Evolutionary conservation across 305 asterid genomes (phyloP).

Genomic region (Fraxinus nigra): DNA sequence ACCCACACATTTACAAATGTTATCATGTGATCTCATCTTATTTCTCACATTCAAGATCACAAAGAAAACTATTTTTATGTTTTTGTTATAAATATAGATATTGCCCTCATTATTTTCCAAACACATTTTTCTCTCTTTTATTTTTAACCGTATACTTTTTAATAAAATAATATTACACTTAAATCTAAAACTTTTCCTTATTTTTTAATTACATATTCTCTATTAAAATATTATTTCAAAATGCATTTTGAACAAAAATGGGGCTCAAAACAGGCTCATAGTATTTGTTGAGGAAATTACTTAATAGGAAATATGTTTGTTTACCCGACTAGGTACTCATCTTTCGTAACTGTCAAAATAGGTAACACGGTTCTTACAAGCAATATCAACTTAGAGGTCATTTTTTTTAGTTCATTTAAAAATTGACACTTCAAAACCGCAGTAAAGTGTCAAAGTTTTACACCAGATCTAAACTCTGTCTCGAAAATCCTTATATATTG

Average conservation of each 20-base stretch:
- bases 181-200: too few species aligned
- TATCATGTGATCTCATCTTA: background rate
- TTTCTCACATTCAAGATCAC: background rate
- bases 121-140: too few species aligned
- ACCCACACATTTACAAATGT: background rate
- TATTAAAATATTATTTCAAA: too few species aligned
- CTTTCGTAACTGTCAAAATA: background rate
- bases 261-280: too few species aligned
- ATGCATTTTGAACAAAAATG: too few species aligned
- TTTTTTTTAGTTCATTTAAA: background rate
- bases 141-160: too few species aligned
- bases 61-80: background rate
- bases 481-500: background rate
- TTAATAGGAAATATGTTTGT: background rate
- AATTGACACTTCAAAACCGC: background rate
- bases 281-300: background rate
- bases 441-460: background rate
- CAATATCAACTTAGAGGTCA: background rate
- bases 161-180: too few species aligned
- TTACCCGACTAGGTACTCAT: background rate
- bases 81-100: background rate
- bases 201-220: too few species aligned
- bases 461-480: background rate
- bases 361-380: background rate
- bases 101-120: too few species aligned